Base-by-base conservation (phyloP, 2,329 filamentous ascomycete genomes). In the Pseudocercospora musae region DNA sequence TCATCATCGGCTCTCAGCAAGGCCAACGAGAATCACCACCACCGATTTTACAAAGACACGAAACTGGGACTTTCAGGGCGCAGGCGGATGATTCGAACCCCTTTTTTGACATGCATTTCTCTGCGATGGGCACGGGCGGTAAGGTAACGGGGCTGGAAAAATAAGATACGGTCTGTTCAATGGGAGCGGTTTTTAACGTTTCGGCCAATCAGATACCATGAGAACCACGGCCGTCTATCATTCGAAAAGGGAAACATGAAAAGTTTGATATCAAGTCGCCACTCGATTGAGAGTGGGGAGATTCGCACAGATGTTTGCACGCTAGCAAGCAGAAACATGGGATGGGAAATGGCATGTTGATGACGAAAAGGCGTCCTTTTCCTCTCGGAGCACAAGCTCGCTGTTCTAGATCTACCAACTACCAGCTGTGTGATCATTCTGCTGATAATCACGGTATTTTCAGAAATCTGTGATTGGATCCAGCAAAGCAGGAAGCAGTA, bases 31-130 rank as follows among this genome's bases (percentile, higher is more conserved):
- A 11, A 21, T 56, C 31, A 56, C 18, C 13, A 31, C 18, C 18
- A 27, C 29, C 21, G 25, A 11, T 11, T 37, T 15, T 31, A 44
- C 31, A 15, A 29, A 40, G 18, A 8, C 25, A 56, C 37, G 11
- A 42, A 40, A 20, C 11, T 18, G 21, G 31, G 31, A 44, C 27
- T 31, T 18, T 6, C 37, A 15, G 18, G 58, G 49, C 49, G 48
- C 58, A 46, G 49, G 49, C 37, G 50, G 42, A 10, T 10, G 23
- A 8, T 25, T 11, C 25, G 48, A 37, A 8, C 27, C 27, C 27
- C 20, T 18, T 18, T 54, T 18, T 8, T 42, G 50, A 42, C 50
- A 31, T 48, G 60, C 56, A 62, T 62, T 58, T 62, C 40, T 46
- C 18, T 33, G 50, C 23, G 25, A 56, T 27, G 44, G 56, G 49